Percentiles rank a stretch among this genome's conserved stretches.
Evolutionary conservation across 208 protist genomes (phyloP).

Genomic region (Eutreptiella sp.): DNA sequence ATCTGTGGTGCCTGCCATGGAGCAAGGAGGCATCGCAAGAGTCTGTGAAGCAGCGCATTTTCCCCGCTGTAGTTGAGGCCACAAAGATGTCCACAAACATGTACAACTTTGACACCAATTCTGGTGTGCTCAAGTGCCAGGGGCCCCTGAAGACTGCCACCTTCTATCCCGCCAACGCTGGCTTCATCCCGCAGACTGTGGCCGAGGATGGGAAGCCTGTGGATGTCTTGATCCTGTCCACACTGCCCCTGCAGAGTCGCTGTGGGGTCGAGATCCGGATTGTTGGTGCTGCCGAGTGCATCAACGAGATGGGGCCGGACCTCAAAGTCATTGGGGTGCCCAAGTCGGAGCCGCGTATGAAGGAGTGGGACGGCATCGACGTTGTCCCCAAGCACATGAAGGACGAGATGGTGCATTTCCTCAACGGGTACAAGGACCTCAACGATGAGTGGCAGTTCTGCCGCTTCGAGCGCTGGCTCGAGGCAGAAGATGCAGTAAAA

Average conservation of each 20-base stretch:
- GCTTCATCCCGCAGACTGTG: conserved; percentile 25
- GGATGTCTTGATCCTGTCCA: conserved; percentile 15
- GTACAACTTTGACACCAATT: conserved; percentile 11
- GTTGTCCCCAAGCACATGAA: conserved; percentile 12
- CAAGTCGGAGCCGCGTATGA: conserved; percentile 20
- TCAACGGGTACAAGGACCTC: conserved; percentile 21
- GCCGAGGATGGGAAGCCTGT: conserved; percentile 20
- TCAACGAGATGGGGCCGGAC: conserved; percentile 18
- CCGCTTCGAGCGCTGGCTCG: conserved; percentile 9
- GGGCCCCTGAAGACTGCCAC: conserved; percentile 8
- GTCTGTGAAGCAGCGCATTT: neutral
- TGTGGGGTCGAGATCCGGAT: conserved; percentile 19
- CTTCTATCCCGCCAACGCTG: conserved; percentile 10
- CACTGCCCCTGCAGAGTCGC: neutral
- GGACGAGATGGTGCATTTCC: conserved; percentile 23
- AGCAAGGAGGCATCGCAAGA: neutral
- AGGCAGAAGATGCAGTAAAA: conserved; percentile 5
- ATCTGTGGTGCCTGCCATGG: conserved; percentile 26
- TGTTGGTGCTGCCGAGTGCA: conserved; percentile 3
- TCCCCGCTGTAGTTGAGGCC: conserved; percentile 13
- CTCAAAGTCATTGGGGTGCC: conserved; percentile 17
- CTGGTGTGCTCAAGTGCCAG: neutral
- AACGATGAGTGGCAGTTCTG: conserved; percentile 9
- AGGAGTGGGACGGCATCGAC: conserved; percentile 13
- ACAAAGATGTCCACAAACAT: conserved; percentile 13